Evolutionary conservation across 2,329 filamentous ascomycete genomes (phyloP).

Genomic region (Talaromyces sp.): DNA sequence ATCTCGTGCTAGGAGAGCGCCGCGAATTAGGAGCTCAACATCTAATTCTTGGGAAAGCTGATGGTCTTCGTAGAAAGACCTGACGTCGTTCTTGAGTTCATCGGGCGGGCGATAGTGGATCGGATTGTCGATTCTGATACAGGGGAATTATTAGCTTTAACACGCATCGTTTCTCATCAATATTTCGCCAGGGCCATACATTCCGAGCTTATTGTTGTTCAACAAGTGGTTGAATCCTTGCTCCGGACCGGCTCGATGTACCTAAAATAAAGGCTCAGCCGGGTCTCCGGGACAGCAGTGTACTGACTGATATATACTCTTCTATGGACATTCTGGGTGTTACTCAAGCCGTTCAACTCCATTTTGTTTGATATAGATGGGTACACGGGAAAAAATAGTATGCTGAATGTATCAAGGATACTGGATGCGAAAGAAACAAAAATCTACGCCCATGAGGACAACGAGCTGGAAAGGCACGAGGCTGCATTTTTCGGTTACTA

Average conservation of each 20-base stretch:
- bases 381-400: background rate
- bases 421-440: background rate
- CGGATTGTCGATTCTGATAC: constrained; percentile 12
- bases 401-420: background rate
- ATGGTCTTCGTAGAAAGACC: constrained; percentile 7
- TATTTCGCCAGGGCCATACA: background rate
- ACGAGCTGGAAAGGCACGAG: background rate
- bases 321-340: background rate
- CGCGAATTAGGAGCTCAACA: constrained; percentile 7
- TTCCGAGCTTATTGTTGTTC: constrained; percentile 11
- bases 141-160: background rate
- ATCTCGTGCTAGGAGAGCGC: constrained; percentile 10
- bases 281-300: background rate
- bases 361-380: background rate
- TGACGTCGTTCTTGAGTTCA: constrained; percentile 11
- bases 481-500: background rate
- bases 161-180: background rate
- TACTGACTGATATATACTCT: background rate
- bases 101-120: constrained; percentile 9
- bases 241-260: background rate
- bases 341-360: background rate
- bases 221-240: constrained; percentile 11
- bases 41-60: constrained; percentile 10
- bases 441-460: background rate
- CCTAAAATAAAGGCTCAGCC: background rate